These are phyloP conservation scores for Exsudoporus floridanus DNA, from an alignment of 1,284 basidiomycete genomes.

Conservation along the genomic window DNA sequence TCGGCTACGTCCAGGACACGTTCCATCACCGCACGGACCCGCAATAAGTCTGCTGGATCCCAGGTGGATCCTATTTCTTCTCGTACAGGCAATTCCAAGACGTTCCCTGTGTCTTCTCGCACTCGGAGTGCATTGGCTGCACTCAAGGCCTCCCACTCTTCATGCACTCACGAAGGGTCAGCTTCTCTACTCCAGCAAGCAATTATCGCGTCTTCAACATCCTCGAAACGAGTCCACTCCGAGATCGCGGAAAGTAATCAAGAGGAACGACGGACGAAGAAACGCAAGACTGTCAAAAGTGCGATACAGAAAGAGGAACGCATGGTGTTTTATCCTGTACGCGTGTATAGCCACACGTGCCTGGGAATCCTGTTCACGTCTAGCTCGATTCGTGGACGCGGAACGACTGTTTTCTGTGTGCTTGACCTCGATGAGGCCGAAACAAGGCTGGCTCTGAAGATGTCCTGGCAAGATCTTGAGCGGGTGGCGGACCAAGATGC, in stretches of 20 bases:
- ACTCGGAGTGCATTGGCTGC: not conserved
- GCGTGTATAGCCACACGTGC: not conserved
- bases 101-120: not conserved
- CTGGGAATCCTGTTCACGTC: conserved; percentile 8
- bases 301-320: too few relatives aligned
- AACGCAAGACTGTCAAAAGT: too few relatives aligned
- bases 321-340: not conserved
- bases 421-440: not conserved
- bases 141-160: not conserved
- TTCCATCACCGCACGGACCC: too few relatives aligned
- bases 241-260: not conserved
- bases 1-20: not conserved
- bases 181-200: too few relatives aligned
- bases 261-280: not conserved
- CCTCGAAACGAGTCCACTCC: not conserved
- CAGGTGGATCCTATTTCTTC: too few relatives aligned
- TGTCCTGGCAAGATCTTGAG: conserved; percentile 9
- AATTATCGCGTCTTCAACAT: not conserved
- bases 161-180: not conserved
- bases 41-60: too few relatives aligned
- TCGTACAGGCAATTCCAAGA: not conserved
- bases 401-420: conserved; percentile 6
- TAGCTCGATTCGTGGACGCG: conserved; percentile 10
- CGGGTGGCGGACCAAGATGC: not conserved
- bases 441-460: too few relatives aligned